These are phyloP conservation scores for Citrus sinensis DNA, from an alignment of 345 rosid genomes.

Conservation along the genomic window DVS_A1.0 CM039167.1:7959501-7960000, in stretches of 20 bases:
- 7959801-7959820: not conserved
- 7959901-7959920: not conserved
- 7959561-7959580: not conserved
- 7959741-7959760: conserved; percentile 4
- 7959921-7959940: not conserved
- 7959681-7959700: conserved; percentile 11
- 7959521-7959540: not conserved
- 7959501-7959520: conserved; percentile 7
- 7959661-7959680: conserved; percentile 5
- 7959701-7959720: not conserved
- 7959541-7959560: conserved; percentile 2
- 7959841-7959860: not conserved
- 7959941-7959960: not conserved
- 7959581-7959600: conserved; percentile 1
- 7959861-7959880: not conserved
- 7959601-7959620: conserved; percentile 12
- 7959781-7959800: not conserved
- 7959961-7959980: not conserved
- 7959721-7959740: conserved; percentile 7
- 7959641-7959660: conserved; percentile 8
- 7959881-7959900: not conserved
- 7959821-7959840: not conserved
- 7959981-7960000: not conserved
- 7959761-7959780: not conserved
- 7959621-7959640: conserved; percentile 6